Percentiles rank a stretch among this genome's conserved stretches.
phyloP scores from a whole-genome alignment of 345 rosid genomes.

The Euclidium syriacum region DNA sequence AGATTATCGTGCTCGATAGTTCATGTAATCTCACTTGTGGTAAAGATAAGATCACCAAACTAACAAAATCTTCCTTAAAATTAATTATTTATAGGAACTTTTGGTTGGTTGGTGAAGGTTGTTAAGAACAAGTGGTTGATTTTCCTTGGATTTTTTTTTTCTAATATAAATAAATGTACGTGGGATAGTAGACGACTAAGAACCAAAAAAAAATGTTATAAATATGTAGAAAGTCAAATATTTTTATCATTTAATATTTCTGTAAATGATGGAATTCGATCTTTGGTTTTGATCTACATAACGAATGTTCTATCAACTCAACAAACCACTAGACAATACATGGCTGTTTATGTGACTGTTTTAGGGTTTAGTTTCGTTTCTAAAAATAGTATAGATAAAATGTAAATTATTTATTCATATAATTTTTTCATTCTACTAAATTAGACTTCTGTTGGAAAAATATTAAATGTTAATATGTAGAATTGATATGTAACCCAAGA shows the following conservation, averaged over 20 bases:
- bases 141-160: not conserved
- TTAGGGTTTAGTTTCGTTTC: no score
- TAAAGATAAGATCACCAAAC: constrained; percentile 1
- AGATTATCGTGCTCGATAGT: not conserved
- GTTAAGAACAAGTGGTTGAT: constrained; percentile 32
- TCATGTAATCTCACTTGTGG: constrained; percentile 9
- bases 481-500: not conserved
- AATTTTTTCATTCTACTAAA: not conserved
- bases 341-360: no score
- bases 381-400: no score
- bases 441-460: not conserved
- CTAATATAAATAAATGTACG: not conserved
- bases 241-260: no score
- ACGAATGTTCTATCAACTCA: no score
- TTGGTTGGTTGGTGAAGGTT: constrained; percentile 29
- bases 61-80: not conserved
- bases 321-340: no score
- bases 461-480: not conserved
- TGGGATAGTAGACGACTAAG: not conserved
- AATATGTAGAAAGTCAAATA: no score
- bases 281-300: no score
- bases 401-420: not conserved
- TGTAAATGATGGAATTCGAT: no score
- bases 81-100: not conserved
- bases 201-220: no score